phyloP scores from a whole-genome alignment of 2,329 filamentous ascomycete species.

The Aspergillus sp. region DNA sequence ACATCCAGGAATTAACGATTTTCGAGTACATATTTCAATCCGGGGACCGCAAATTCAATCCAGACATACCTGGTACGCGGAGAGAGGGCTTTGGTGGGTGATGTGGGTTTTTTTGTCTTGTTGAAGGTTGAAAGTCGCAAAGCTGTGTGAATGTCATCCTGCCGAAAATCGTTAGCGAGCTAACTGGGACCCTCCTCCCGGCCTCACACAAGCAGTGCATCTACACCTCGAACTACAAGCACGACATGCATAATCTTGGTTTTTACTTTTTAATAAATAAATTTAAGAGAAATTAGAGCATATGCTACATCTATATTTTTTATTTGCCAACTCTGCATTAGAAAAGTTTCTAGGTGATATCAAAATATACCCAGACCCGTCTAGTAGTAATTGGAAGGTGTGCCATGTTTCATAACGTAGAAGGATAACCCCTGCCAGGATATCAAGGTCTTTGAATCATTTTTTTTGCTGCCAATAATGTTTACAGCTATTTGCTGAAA shows the following conservation, averaged over 20 bases:
- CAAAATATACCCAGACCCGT: too few relatives aligned
- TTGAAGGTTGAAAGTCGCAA: constrained; percentile 29
- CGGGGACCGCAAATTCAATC: constrained; percentile 14
- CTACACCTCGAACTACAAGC: constrained; percentile 7
- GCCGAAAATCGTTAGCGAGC: constrained; percentile 43
- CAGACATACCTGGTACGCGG: constrained; percentile 30
- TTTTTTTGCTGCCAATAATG: constrained; percentile 39
- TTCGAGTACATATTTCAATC: constrained; percentile 15
- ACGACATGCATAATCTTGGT: constrained; percentile 9
- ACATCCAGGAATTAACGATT: constrained; percentile 18
- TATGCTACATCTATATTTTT: too few relatives aligned
- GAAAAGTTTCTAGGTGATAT: too few relatives aligned
- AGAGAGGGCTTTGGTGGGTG: constrained; percentile 30
- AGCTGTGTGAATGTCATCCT: constrained; percentile 36
- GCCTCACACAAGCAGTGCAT: constrained; percentile 28
- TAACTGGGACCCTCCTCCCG: constrained; percentile 24
- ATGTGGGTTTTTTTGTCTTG: constrained; percentile 33
- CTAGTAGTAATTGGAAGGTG: too few relatives aligned
- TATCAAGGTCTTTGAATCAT: constrained; percentile 41
- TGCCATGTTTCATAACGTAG: too few relatives aligned
- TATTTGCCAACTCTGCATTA: too few relatives aligned
- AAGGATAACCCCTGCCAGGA: constrained; percentile 13
- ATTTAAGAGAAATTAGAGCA: too few relatives aligned
- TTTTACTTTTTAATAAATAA: too few relatives aligned
- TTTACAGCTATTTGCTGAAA: constrained; percentile 37